Evolutionary conservation across 768 basidiomycete species (phyloP), one percentile per base, ranked within the genome.

Genomic region (Phanerodontia chrysosporium): DNA sequence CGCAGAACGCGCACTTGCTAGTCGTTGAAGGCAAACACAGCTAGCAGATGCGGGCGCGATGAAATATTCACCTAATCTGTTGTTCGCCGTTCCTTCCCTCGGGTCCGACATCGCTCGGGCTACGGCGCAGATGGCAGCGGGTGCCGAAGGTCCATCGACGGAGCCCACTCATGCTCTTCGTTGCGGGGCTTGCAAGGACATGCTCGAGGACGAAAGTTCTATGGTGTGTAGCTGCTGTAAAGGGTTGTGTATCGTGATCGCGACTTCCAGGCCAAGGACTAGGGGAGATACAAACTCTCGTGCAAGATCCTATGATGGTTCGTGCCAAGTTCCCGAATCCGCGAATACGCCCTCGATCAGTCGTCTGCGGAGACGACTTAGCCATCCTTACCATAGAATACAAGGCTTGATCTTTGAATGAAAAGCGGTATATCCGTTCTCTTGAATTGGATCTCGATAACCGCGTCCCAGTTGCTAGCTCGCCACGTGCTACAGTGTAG

Each of bases 81-180:
- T 86, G 8, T 85, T 85, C 53, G 74, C 79, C 0, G 75, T 80
- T 14, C 73, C 82, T 3, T 82, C 78, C 64, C 55, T 83, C 62
- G 80, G 83, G 61, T 66, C 65, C 18, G 51, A 52, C 51, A 51
- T 12, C 16, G 49, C 13, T 18, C 13, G 7, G 27, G 24, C 35
- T 9, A 14, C 22, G 18, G 3, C 51, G 27, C 3, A 6, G 29
- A 6, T 10, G 13, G 49, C 21, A 35, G 32, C n/a, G n/a, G n/a
- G n/a, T n/a, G n/a, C n/a, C n/a, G n/a, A n/a, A n/a, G n/a, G n/a
- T n/a, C n/a, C 9, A 13, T 8, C 22, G 7, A 51, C 24, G 27
- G 30, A 6, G 22, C n/a, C n/a, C n/a, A n/a, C n/a, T n/a, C n/a
- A 49, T 39, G 45, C 49, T 13, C 30, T 10, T 35, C 25, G 28